A percentile compares a stretch with the other conserved stretches of the same genome.
Conservation (phyloP, 2,329 filamentous ascomycete genomes). For the Cercospora janseana region DNA sequence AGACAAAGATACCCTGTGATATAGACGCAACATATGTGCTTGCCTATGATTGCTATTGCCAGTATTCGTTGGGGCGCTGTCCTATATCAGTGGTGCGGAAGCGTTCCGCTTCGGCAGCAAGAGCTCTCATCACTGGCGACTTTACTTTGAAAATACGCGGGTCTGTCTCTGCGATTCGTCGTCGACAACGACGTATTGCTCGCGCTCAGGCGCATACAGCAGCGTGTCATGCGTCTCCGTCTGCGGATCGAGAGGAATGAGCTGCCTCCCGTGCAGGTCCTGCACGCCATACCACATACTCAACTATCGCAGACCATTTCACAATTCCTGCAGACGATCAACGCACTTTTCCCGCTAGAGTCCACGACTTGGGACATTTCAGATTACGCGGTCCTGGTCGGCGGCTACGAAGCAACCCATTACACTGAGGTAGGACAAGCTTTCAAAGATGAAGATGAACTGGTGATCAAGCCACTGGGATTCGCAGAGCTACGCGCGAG, state of each 20-base stretch:
- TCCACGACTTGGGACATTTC: conserved; percentile 80
- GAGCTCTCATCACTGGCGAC: not conserved
- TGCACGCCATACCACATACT: conserved; percentile 62
- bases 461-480: conserved; percentile 75
- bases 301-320: conserved; percentile 58
- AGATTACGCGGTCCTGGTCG: conserved; percentile 81
- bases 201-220: conserved; percentile 6
- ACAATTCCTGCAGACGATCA: conserved; percentile 73
- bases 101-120: not conserved
- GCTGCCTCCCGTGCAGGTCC: conserved; percentile 67
- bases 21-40: not conserved
- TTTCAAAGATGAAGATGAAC: conserved; percentile 78
- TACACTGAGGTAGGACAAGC: conserved; percentile 70
- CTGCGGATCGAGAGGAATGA: conserved; percentile 70
- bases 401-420: conserved; percentile 80
- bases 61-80: not conserved
- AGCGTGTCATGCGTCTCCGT: conserved; percentile 63
- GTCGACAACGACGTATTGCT: not conserved
- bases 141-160: conserved; percentile 5
- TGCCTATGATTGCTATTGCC: not conserved
- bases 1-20: conserved; percentile 6
- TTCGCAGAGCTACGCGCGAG: conserved; percentile 71
- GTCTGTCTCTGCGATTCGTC: not conserved
- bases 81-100: not conserved
- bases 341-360: conserved; percentile 78